Base-by-base conservation (phyloP, 441 rosid genomes). In the Francoa sonchifolia region DNA sequence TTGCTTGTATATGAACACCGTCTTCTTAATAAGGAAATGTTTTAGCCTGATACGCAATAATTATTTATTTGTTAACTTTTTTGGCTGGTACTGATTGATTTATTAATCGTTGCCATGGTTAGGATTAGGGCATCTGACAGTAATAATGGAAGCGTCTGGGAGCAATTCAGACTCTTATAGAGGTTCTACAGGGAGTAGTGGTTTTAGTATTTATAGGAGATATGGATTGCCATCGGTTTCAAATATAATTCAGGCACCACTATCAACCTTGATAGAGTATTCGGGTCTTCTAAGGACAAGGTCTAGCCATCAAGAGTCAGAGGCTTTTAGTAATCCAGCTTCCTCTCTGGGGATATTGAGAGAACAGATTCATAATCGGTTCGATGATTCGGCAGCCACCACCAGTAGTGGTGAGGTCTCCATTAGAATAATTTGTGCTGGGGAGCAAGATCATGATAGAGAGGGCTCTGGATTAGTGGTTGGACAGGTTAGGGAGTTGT, bases 391-490 rank as follows among this genome's bases (percentile, higher is more conserved):
- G n/a, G 1, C 77, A 0, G 39, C 43, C 10, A 34, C 19, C 0
- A 28, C 55, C 39, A 63, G 55, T 46, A 74, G 36, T 29, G 95
- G 82, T 18, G 96, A 90, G 77, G 96, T 90, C 49, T 66, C 99
- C 8, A 90, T 90, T 50, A 75, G 99, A 77, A 90, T 90, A 16
- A 78, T 90, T 21, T 95, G 88, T 8, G 72, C 80, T 1, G 79
- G 61, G 7, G 96, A 85, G 35, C 87, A 72, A 3, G 95, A 74
- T 27, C 51, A 50, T n/a, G 68, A 69, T 7, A 60, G 66, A 51
- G 95, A 74, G 15, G 49, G 50, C 21, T 47, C 67, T 18, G 77
- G 71, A 20, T 50, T 70, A 44, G 83, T 77, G 49, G 72, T 63
- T 9, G 74, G 80, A 33, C 65, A 48, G 54, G 61, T 31, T 25